Percentiles rank a stretch among this genome's conserved stretches.
These are phyloP conservation scores for Penstemon eatonii DNA, from an alignment of 257 asterid genomes.

Conservation along the genomic window DNA sequence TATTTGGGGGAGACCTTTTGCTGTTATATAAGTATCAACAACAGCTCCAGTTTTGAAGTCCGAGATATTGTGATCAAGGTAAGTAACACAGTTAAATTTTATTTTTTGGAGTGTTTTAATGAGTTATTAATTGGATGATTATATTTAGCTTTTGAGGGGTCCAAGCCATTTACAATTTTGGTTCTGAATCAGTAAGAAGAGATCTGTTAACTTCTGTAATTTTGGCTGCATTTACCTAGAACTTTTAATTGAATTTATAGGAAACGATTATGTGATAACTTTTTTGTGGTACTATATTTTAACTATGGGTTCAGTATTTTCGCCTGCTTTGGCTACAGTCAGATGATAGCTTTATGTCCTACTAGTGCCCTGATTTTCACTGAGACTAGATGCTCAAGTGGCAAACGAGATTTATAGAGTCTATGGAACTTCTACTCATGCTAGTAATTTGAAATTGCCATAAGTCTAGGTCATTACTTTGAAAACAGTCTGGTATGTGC, in stretches of 20 bases:
- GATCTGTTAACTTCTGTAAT: neutral
- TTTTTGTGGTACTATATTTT: neutral
- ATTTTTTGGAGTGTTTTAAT: neutral
- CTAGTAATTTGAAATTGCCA: neutral
- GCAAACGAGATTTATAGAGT: neutral
- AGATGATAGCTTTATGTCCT: neutral
- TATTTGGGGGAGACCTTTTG: constrained; percentile 98
- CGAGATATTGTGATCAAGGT: constrained; percentile 92
- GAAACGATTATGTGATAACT: neutral
- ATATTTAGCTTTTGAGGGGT: constrained; percentile 9
- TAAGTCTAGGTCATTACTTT: constrained; percentile 10
- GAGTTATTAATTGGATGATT: neutral
- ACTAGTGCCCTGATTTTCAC: too few relatives aligned
- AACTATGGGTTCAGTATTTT: constrained; percentile 8
- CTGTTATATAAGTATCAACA: constrained; percentile 95
- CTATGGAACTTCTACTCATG: constrained; percentile 1
- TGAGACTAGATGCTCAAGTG: too few relatives aligned
- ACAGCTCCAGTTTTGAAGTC: constrained; percentile 84
- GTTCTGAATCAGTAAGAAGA: constrained; percentile 2
- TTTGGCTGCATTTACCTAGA: constrained; percentile 14
- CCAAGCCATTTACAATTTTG: constrained; percentile 4
- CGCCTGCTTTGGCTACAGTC: neutral
- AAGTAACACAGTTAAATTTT: constrained; percentile 1
- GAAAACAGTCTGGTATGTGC: neutral
- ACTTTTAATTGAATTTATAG: constrained; percentile 4